phyloP scores from a whole-genome alignment of 331 rosid genomes.

The Ulmus americana region DNA sequence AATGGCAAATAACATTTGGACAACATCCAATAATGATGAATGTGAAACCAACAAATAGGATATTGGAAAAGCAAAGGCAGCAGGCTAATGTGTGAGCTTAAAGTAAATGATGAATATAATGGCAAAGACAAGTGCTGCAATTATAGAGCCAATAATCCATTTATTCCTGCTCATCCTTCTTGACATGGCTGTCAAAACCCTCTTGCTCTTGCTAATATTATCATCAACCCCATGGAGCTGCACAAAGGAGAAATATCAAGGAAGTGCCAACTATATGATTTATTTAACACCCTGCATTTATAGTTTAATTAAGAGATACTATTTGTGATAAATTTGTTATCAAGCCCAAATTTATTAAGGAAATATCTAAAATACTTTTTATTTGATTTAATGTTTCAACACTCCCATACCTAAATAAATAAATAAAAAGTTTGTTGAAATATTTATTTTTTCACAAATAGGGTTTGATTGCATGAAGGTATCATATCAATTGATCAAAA shows the following conservation, averaged over 20 bases:
- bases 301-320: too few relatives aligned
- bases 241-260: neutral
- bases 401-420: too few relatives aligned
- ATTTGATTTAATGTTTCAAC: too few relatives aligned
- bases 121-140: constrained; percentile 47
- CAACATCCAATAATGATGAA: neutral
- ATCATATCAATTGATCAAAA: too few relatives aligned
- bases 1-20: neutral
- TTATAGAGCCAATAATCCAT: constrained; percentile 55
- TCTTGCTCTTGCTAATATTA: constrained; percentile 54
- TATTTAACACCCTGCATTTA: too few relatives aligned
- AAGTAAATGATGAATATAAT: constrained; percentile 46
- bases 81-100: constrained; percentile 43
- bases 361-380: too few relatives aligned
- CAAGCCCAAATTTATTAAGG: too few relatives aligned
- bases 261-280: too few relatives aligned
- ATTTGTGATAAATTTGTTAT: too few relatives aligned
- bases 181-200: constrained; percentile 51
- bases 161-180: constrained; percentile 66
- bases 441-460: too few relatives aligned
- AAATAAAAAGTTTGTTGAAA: too few relatives aligned
- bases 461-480: too few relatives aligned
- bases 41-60: neutral
- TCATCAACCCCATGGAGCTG: constrained; percentile 71
- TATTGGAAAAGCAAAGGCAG: constrained; percentile 1